Base-by-base conservation (phyloP, 768 basidiomycete species). In the Myochromella boudieri region DNA sequence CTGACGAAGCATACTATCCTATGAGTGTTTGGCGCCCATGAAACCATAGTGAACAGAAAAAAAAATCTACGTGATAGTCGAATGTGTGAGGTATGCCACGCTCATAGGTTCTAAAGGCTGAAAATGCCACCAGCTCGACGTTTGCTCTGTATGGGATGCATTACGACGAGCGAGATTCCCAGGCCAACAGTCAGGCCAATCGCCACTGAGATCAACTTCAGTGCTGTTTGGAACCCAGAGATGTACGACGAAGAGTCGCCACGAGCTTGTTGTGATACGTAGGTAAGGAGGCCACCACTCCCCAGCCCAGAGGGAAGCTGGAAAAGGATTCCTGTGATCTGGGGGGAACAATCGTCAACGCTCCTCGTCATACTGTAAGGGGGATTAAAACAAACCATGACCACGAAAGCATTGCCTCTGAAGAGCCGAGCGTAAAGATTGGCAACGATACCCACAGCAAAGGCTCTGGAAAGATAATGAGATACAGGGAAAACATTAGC, bases 271-370 rank as follows among this genome's bases (percentile, higher is more conserved):
- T 78, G 68, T 28, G 75, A 74, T 9, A 80, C 84, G 57, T 84
- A 90, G 50, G 77, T 80, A 51, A 94, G 75, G 6, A 93, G 77
- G 24, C 91, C 91, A 9, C 87, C 88, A 34, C 81, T 87, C 6
- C 84, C 81, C 9, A 93, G 75, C 29, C 90, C 91, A 6, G 86
- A 87, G 0, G 90, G 91, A 1, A 93, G 75, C 66, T 93, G 91
- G 69, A 92, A 87, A 12, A 92, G 72, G 38, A 93, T 87, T 18
- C 86, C 89, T 0, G 85, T 87, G 52, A 88, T 84, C 70, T 73
- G n/a, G 14, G 20, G 12, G 6, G 22, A 0, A 28, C 10, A 1
- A 9, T 22, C 17, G 29, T 46, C 17, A 34, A 17, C 15, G 22
- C 11, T 40, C 42, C n/a, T n/a, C n/a, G n/a, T n/a, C n/a, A n/a